Evolutionary conservation across 2,329 filamentous ascomycete genomes (phyloP).

Genomic region (Colletotrichum sidae): DNA sequence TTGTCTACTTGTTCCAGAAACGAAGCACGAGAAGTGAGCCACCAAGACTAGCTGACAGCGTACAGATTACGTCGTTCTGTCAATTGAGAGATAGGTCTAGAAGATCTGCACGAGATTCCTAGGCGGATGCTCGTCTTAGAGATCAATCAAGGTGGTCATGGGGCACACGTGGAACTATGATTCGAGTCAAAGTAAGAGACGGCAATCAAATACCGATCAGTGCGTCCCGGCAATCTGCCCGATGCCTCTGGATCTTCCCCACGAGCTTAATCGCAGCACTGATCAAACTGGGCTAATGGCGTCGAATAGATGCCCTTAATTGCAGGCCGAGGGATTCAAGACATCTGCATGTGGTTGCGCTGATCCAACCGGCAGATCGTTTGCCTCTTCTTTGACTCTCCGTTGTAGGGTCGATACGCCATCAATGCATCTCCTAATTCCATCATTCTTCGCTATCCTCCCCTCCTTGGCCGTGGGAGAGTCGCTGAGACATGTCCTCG

Average conservation of each 20-base stretch:
- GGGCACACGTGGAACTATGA: background rate
- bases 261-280: background rate
- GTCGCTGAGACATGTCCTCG: background rate
- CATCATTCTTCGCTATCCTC: background rate
- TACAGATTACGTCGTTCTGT: background rate
- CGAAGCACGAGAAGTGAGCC: background rate
- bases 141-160: background rate
- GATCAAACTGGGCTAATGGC: background rate
- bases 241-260: background rate
- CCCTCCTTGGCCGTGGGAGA: background rate
- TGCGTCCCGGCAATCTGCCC: constrained; percentile 7
- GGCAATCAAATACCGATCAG: constrained; percentile 6
- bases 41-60: constrained; percentile 2
- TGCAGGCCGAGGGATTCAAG: background rate
- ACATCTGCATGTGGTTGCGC: no score
- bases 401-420: rapidly evolving
- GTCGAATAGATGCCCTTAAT: no score
- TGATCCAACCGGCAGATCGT: no score
- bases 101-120: background rate
- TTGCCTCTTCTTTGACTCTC: no score
- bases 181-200: background rate
- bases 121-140: background rate
- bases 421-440: background rate
- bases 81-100: background rate
- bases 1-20: background rate